Evolutionary conservation across 2,329 filamentous ascomycete species (phyloP), one percentile per base, ranked within the genome.

Genomic region (Phyllosticta citribraziliensis): DNA sequence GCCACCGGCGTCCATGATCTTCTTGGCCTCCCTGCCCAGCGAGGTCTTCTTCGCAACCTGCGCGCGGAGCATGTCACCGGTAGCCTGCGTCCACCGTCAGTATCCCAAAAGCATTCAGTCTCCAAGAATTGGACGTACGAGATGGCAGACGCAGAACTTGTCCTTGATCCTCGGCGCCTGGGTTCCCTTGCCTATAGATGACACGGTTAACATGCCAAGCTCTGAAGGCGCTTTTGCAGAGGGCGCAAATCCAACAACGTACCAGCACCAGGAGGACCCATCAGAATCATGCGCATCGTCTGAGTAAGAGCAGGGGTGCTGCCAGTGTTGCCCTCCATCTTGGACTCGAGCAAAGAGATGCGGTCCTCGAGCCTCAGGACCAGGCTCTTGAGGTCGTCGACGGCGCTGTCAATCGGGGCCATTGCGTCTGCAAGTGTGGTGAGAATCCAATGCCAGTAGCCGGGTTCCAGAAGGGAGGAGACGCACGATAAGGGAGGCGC

Each of bases 1-100:
- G 68, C 93, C 93, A 70, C 94, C 94, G 75, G 93, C 88, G 74
- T 99, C 94, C 94, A 99, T 99, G 77, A 99, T 99, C 86, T 97
- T 97, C 87, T 99, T 99, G 67, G 94, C 94, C 81, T 97, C 91
- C 73, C 89, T 85, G 69, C 94, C 94, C 66, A 99, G 86, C 63
- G 89, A 79, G 62, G 94, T 99, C 86, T 97, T 97, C 80, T 96
- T 95, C 67, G 93, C 89, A 73, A 99, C 94, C 78, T 99, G 94
- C 68, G 92, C 96, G 72, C 94, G 91, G 72, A 99, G 85, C 94
- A 99, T 99, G 79, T 99, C 94, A 75, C 94, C 94, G 63, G 94
- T 99, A 66, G 94, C 94, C 92, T 97, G 70, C 57, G 65, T 55
- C 60, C 62, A 67, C 71, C 10, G 47, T 61, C 55, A 63, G 60